A percentile compares a stretch with the other conserved stretches of the same genome.
Evolutionary conservation across 768 basidiomycete genomes (phyloP).

Genomic region (Leccinum rimulosum): DNA sequence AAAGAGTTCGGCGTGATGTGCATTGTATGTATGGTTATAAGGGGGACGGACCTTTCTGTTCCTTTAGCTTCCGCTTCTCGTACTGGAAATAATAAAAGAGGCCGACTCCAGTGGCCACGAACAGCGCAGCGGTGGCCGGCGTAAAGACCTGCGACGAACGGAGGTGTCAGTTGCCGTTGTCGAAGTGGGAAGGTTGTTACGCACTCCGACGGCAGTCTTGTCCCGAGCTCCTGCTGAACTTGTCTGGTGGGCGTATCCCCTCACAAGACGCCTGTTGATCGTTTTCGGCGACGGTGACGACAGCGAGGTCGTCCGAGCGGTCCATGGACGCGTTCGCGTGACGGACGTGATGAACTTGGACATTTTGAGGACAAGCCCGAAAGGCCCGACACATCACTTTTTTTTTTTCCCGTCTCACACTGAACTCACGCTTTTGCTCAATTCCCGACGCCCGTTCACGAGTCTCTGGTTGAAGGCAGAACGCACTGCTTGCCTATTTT

Average conservation of each 20-base stretch:
- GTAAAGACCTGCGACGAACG: conserved; percentile 74
- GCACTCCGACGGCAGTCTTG: conserved; percentile 35
- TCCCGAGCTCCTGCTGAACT: conserved; percentile 15
- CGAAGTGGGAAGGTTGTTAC: conserved; percentile 1
- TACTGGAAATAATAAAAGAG: conserved; percentile 85
- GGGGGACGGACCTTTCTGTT: conserved; percentile 63
- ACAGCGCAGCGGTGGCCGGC: conserved; percentile 77
- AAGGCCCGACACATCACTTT: not conserved
- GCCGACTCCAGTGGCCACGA: conserved; percentile 78
- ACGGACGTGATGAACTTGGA: conserved; percentile 22
- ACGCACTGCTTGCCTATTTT: not conserved
- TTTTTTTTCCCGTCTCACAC: not conserved
- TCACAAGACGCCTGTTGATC: conserved; percentile 1
- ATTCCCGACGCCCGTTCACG: not conserved
- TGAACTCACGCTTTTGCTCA: not conserved
- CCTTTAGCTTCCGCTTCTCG: conserved; percentile 78
- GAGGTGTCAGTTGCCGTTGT: not conserved
- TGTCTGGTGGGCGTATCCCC: conserved; percentile 14
- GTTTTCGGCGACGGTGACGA: not conserved
- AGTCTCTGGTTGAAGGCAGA: not conserved
- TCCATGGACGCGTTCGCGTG: conserved; percentile 18
- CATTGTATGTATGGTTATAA: not conserved
- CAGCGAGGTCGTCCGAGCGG: conserved; percentile 5
- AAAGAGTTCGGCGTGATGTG: not conserved
- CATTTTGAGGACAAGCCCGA: conserved; percentile 11